A percentile compares a stretch with the other conserved stretches of the same genome.
Conservation (phyloP, 495 filamentous ascomycete genomes). For the Hyaloscypha hepaticicola region DNA sequence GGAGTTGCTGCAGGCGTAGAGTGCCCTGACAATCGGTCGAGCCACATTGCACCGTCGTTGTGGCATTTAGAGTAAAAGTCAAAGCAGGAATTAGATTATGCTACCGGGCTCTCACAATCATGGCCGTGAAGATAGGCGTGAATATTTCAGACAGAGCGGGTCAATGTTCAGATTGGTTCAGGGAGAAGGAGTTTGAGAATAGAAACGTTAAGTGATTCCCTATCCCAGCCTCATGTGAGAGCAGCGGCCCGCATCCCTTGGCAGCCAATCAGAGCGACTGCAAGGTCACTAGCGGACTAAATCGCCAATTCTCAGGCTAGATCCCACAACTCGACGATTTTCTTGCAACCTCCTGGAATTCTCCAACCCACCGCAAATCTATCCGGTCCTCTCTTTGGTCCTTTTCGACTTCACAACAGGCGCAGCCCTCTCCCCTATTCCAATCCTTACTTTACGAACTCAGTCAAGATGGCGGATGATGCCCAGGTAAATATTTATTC, state of each 20-base stretch:
- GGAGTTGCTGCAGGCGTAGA: constrained; percentile 61
- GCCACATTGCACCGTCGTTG: constrained; percentile 63
- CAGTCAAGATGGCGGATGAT: constrained; percentile 57
- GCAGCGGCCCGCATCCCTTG: not conserved
- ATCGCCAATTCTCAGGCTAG: not conserved
- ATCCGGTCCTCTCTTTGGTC: constrained; percentile 16
- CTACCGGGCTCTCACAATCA: constrained; percentile 9
- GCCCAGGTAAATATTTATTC: constrained; percentile 52
- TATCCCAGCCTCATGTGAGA: not conserved
- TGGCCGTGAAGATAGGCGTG: not conserved
- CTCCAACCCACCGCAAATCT: constrained; percentile 11
- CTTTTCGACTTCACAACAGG: constrained; percentile 15
- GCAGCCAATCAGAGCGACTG: not conserved
- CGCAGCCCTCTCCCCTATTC: constrained; percentile 31
- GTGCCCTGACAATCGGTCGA: constrained; percentile 79
- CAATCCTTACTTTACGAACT: constrained; percentile 36
- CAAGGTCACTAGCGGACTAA: not conserved
- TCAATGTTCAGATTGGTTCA: too few relatives aligned
- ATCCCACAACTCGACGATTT: constrained; percentile 12
- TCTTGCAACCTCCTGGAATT: constrained; percentile 15
- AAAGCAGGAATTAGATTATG: not conserved
- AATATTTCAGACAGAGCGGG: not conserved
- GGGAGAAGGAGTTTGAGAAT: not conserved
- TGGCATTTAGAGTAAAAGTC: constrained; percentile 9
- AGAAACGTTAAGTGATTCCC: too few relatives aligned